These are phyloP conservation scores for Mucor irregularis DNA, from an alignment of 371 early-diverging fungal genomes.

Conservation along the genomic window DNA sequence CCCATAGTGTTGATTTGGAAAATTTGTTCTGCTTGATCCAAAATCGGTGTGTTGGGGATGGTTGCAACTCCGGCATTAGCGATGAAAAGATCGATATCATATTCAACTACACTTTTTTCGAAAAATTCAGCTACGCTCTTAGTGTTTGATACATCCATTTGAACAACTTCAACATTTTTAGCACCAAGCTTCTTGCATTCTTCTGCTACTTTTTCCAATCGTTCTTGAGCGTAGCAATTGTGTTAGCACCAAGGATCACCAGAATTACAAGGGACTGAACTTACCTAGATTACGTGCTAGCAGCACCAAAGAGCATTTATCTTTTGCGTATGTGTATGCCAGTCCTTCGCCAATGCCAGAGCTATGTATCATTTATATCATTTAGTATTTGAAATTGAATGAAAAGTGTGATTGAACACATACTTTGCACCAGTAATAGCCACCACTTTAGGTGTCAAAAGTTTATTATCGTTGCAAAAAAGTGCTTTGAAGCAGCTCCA, in stretches of 20 bases:
- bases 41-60: conserved; percentile 1
- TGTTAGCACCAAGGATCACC: too few species aligned
- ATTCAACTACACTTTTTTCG: conserved; percentile 11
- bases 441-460: conserved; percentile 13
- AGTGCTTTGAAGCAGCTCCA: conserved; percentile 4
- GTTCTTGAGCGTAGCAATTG: conserved; percentile 9
- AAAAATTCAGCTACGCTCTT: conserved; percentile 9
- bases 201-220: conserved; percentile 21
- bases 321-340: conserved; percentile 16
- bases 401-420: background rate
- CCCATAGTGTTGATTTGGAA: conserved; percentile 14
- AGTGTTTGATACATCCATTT: conserved; percentile 22
- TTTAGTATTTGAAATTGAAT: too few species aligned
- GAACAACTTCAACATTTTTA: conserved; percentile 21
- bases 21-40: conserved; percentile 16
- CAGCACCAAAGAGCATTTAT: conserved; percentile 17
- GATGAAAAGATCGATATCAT: conserved; percentile 22
- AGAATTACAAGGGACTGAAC: too few species aligned
- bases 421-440: conserved; percentile 28
- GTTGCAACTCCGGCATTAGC: conserved; percentile 22
- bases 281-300: conserved; percentile 22
- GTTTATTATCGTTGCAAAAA: background rate
- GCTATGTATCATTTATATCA: too few species aligned
- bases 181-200: conserved; percentile 18
- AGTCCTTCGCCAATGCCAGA: conserved; percentile 25